Evolutionary conservation across 1,284 basidiomycete species (phyloP), one percentile per base, ranked within the genome.

Genomic region (Trametes versicolor): DNA sequence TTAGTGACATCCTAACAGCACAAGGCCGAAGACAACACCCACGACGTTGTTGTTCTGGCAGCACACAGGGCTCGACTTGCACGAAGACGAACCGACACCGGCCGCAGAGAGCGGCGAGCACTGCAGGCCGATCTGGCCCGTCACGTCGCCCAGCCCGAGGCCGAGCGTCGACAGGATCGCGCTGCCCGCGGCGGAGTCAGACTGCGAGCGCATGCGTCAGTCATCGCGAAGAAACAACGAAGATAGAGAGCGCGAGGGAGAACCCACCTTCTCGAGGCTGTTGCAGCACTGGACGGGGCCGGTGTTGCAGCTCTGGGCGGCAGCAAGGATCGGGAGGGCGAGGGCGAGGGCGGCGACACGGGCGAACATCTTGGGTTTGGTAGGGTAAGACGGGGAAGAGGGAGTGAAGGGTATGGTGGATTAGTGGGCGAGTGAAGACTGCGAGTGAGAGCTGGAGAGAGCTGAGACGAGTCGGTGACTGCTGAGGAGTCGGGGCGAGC

Each of bases 281-380:
- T 69, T 62, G 65, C 70, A 71, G 65, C 67, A 71, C 65, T 67
- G 64, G 54, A 67, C 49, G 47, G 64, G 53, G 43, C 69, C 67
- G 23, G 67, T 69, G 65, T 60, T 62, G 69, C 69, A 69, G 52
- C 54, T 56, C 21, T 57, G 60, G 37, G 60, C 57, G 45, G 48
- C 63, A 47, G 66, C 66, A 45, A 61, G 60, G 51, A 54, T 32
- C 5, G 60, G 60, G 58, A 58, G 62, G 57, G 64, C 69, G 51
- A 68, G 50, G 48, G 39, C 54, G 60, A 67, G 27, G 43, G 62
- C 61, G 29, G 58, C 60, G 43, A 65, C 13, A 34, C 60, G 61
- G 37, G 65, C 51, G 62, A 65, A 66, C 58, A 67, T 65, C 49
- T 52, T 36, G 23, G 12, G 4, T 15, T 27, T 29, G 12, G 23